phyloP scores from a whole-genome alignment of 148 eudicot species.

The Cornus suecica region DNA sequence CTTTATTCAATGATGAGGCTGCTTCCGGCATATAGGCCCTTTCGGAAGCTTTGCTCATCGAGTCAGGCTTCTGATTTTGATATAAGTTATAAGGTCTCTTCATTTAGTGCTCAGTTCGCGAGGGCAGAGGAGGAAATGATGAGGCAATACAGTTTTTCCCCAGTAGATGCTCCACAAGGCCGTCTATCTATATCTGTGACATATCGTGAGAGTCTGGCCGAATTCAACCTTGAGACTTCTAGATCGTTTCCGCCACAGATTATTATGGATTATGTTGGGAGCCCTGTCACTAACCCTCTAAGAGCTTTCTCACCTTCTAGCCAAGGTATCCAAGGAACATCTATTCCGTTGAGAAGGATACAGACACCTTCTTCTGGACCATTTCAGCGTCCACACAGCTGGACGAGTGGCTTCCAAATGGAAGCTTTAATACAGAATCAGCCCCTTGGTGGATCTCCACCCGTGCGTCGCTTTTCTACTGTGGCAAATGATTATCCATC shows the following conservation, averaged over 20 bases:
- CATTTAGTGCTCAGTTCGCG: constrained; percentile 71
- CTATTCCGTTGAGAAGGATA: constrained; percentile 46
- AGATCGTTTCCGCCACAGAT: constrained; percentile 76
- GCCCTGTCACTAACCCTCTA: constrained; percentile 85
- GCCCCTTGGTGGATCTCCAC: constrained; percentile 56
- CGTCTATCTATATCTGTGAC: constrained; percentile 66
- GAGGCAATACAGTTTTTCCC: constrained; percentile 69
- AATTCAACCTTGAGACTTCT: constrained; percentile 59
- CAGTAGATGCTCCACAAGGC: constrained; percentile 83
- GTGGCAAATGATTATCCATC: constrained; percentile 44
- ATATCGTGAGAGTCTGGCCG: constrained; percentile 63
- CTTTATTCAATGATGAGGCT: constrained; percentile 80
- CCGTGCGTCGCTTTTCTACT: constrained; percentile 34
- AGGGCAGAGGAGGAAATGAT: constrained; percentile 67
- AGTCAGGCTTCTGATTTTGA: constrained; percentile 61
- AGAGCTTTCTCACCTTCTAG: constrained; percentile 66
- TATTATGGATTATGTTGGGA: constrained; percentile 90
- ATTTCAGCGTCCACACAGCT: constrained; percentile 79
- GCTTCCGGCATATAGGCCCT: constrained; percentile 79
- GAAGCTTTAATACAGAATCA: constrained; percentile 39
- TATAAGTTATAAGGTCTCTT: constrained; percentile 72
- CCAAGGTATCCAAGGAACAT: constrained; percentile 36
- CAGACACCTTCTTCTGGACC: constrained; percentile 45
- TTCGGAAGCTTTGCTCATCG: constrained; percentile 49
- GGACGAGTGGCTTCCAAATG: constrained; percentile 76